Evolutionary conservation across 345 rosid genomes (phyloP).

Genomic region (Anacardium occidentale): DNA sequence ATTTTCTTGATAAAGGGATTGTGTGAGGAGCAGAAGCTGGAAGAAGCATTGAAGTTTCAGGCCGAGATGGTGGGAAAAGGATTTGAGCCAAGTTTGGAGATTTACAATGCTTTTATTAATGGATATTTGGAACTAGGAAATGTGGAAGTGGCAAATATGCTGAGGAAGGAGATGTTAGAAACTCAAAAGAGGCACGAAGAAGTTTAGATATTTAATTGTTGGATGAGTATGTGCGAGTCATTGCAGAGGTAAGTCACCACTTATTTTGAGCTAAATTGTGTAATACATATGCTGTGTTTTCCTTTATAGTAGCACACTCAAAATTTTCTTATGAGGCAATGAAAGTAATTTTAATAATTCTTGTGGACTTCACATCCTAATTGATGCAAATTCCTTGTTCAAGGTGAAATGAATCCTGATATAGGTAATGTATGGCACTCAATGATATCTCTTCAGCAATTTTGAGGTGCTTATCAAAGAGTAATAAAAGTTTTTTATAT

Average conservation of each 20-base stretch:
- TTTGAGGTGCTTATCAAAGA: background rate
- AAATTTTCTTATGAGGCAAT: background rate
- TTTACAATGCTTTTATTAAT: conserved; percentile 56
- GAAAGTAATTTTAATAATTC: background rate
- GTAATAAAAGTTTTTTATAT: too few species aligned
- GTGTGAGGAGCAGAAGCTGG: conserved; percentile 59
- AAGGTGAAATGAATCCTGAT: conserved; percentile 7
- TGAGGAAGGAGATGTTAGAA: conserved; percentile 62
- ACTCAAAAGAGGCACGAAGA: conserved; percentile 30
- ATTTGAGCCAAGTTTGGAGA: conserved; percentile 49
- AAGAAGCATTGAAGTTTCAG: conserved; percentile 72
- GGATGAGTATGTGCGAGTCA: background rate
- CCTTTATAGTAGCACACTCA: background rate
- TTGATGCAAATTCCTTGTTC: background rate
- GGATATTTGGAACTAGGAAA: conserved; percentile 59
- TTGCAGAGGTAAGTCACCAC: background rate
- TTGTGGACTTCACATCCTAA: background rate
- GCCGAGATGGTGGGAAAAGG: conserved; percentile 89
- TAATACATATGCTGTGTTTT: background rate
- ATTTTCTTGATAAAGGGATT: conserved; percentile 54
- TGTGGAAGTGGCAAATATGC: conserved; percentile 43
- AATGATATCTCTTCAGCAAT: background rate
- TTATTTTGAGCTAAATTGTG: background rate
- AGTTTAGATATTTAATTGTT: conserved; percentile 4
- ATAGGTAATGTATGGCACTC: background rate